phyloP scores from a whole-genome alignment of 108 stramenopile species.

The Skeletonema grethae region DNA sequence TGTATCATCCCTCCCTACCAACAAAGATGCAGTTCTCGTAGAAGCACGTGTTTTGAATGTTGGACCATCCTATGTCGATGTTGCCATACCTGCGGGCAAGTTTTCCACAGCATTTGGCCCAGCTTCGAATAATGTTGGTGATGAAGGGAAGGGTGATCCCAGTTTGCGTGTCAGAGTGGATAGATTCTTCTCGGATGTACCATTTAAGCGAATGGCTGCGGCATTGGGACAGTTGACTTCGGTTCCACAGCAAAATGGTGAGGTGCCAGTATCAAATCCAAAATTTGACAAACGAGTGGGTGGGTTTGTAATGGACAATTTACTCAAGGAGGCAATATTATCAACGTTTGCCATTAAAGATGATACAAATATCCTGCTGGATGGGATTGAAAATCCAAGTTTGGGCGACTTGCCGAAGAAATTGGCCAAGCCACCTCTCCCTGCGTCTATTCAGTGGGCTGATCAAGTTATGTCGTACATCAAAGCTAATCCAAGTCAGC shows the following conservation, averaged over 20 bases:
- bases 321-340: slow-evolving; percentile 73
- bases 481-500: slow-evolving; percentile 52
- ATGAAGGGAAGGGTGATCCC: slow-evolving; percentile 57
- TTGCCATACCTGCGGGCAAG: slow-evolving; percentile 68
- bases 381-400: slow-evolving; percentile 48
- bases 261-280: slow-evolving; percentile 4
- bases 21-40: slow-evolving; percentile 53
- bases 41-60: slow-evolving; percentile 75
- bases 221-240: slow-evolving; percentile 71
- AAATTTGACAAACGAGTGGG: slow-evolving; percentile 36
- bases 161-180: slow-evolving; percentile 69
- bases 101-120: slow-evolving; percentile 79
- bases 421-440: slow-evolving; percentile 74
- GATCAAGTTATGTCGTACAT: slow-evolving; percentile 71
- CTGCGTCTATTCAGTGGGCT: slow-evolving; percentile 59
- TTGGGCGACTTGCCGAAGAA: slow-evolving; percentile 62
- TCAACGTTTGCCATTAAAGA: slow-evolving; percentile 71
- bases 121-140: slow-evolving; percentile 73
- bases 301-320: slow-evolving; percentile 73
- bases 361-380: slow-evolving; percentile 42
- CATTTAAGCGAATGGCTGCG: slow-evolving; percentile 80
- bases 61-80: slow-evolving; percentile 80
- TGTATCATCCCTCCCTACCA: slow-evolving; percentile 54
- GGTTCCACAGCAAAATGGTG: slow-evolving; percentile 47
- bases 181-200: slow-evolving; percentile 85